Conservation (phyloP, 495 filamentous ascomycete genomes). For the Penicillium odoratum region DNA sequence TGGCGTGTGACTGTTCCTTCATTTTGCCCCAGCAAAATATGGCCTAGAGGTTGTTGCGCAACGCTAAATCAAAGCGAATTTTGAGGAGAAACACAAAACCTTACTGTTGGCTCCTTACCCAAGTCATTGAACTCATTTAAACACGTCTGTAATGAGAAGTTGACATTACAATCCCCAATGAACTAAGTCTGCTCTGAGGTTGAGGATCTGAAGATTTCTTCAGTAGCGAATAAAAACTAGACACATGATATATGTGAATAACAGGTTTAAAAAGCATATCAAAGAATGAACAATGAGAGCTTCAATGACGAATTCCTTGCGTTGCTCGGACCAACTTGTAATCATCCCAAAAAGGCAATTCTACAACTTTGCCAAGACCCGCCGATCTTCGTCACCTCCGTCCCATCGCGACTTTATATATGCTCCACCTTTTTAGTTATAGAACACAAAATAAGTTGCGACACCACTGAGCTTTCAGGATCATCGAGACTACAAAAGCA, state of each 20-base stretch:
- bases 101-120: background rate
- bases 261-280: no score
- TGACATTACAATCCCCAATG: no score
- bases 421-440: background rate
- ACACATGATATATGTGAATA: no score
- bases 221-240: no score
- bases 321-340: conserved; percentile 41
- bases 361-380: conserved; percentile 38
- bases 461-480: background rate
- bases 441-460: background rate
- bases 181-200: no score
- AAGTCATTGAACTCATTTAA: background rate
- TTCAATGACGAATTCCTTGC: conserved; percentile 16
- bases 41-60: background rate
- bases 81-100: background rate
- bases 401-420: background rate
- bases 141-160: no score
- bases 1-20: background rate
- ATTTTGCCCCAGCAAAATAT: background rate
- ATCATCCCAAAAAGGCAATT: conserved; percentile 35
- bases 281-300: background rate
- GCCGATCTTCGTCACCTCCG: conserved; percentile 15
- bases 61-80: background rate
- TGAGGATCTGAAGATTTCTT: no score
- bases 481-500: background rate